phyloP scores from a whole-genome alignment of 2,329 filamentous ascomycete genomes.

The Aureobasidium leucospermi region DNA sequence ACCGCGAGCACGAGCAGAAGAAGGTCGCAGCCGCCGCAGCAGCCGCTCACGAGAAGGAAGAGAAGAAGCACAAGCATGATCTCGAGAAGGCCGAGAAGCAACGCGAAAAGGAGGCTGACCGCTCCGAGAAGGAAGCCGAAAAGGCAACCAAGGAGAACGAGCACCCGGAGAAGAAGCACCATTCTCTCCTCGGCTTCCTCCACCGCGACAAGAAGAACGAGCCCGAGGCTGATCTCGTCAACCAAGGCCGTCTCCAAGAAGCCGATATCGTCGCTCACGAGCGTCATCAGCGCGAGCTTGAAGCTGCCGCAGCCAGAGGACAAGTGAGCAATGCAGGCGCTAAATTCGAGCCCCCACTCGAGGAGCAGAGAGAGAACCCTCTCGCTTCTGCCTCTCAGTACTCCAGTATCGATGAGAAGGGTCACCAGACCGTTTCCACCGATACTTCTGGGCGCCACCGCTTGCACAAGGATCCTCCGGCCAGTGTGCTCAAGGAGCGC shows the following conservation, averaged over 20 bases:
- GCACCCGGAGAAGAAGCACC: slow-evolving; percentile 16
- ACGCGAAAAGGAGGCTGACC: slow-evolving; percentile 20
- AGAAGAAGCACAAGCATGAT: slow-evolving; percentile 24
- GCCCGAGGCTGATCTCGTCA: not conserved
- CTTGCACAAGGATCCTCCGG: slow-evolving; percentile 37
- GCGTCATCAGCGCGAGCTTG: slow-evolving; percentile 16
- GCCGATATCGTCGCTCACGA: slow-evolving; percentile 9
- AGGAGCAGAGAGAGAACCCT: slow-evolving; percentile 17
- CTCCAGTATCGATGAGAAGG: slow-evolving; percentile 20
- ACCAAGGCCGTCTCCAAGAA: slow-evolving; percentile 3
- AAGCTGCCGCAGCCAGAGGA: slow-evolving; percentile 1
- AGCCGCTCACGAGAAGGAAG: slow-evolving; percentile 13
- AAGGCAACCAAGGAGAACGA: slow-evolving; percentile 12
- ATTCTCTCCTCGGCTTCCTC: slow-evolving; percentile 31
- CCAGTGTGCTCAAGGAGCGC: slow-evolving; percentile 25
- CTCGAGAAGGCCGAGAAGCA: slow-evolving; percentile 23
- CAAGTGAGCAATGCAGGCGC: slow-evolving; percentile 19
- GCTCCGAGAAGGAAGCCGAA: slow-evolving; percentile 25
- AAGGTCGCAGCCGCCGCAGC: slow-evolving; percentile 9
- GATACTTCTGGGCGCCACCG: slow-evolving; percentile 27
- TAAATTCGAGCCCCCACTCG: slow-evolving; percentile 7
- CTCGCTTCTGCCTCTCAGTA: not conserved
- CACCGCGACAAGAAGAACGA: slow-evolving; percentile 34
- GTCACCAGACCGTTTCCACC: slow-evolving; percentile 20
- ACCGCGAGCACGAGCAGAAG: slow-evolving; percentile 12